Percentiles rank a stretch among this genome's conserved stretches.
These are phyloP conservation scores for Wickerhamomyces rabaulensis DNA, from an alignment of 805 yeast genomes.

Conservation along the genomic window DNA sequence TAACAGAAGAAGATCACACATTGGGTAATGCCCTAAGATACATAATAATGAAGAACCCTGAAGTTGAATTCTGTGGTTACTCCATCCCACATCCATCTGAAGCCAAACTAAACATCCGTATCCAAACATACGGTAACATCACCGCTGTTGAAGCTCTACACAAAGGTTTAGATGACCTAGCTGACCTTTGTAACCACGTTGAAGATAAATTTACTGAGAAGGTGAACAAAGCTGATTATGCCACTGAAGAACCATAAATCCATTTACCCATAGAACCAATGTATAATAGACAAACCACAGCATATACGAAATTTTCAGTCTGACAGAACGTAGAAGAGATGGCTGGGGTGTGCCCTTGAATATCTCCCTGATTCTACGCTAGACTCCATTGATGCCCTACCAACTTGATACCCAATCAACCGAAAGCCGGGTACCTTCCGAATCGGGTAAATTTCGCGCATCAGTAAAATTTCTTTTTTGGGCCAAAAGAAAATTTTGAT, in stretches of 20 bases:
- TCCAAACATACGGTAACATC: constrained; percentile 82
- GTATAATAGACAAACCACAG: not conserved
- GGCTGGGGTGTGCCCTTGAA: no score
- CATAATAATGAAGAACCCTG: constrained; percentile 95
- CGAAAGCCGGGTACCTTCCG: not conserved
- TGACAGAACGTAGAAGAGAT: not conserved
- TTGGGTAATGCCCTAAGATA: constrained; percentile 91
- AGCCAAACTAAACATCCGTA: constrained; percentile 79
- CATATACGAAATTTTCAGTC: not conserved
- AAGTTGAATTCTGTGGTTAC: constrained; percentile 97
- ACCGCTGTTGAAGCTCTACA: constrained; percentile 92
- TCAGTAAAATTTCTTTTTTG: constrained; percentile 1
- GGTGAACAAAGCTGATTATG: constrained; percentile 50
- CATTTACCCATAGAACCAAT: not conserved
- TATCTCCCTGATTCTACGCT: no score
- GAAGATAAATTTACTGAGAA: constrained; percentile 73
- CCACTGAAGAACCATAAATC: constrained; percentile 42
- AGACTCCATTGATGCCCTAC: no score
- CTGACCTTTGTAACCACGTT: constrained; percentile 75
- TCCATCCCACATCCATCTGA: constrained; percentile 98
- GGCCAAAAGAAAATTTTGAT: not conserved
- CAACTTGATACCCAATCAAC: no score
- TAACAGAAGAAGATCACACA: constrained; percentile 92
- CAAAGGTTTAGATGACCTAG: constrained; percentile 82
- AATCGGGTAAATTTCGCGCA: not conserved